Evolutionary conservation across 306 rosid genomes (phyloP).

Genomic region (barrel medic (Medicago truncatula)): MtrunA17r5.0-ANR NC_053046.1:19075001-19075500

Average conservation of each 20-base stretch:
- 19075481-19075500: no score
- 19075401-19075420: no score
- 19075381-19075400: no score
- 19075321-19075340: constrained; percentile 30
- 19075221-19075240: constrained; percentile 69
- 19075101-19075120: constrained; percentile 6
- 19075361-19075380: not conserved
- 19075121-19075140: no score
- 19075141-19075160: not conserved
- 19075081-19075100: not conserved
- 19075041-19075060: constrained; percentile 23
- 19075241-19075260: constrained; percentile 89
- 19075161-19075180: constrained; percentile 14
- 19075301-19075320: constrained; percentile 67
- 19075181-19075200: constrained; percentile 62
- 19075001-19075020: constrained; percentile 7
- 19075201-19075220: constrained; percentile 76
- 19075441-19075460: no score
- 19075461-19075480: no score
- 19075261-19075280: constrained; percentile 98
- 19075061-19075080: constrained; percentile 33
- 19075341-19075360: not conserved
- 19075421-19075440: no score
- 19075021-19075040: constrained; percentile 22
- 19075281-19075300: constrained; percentile 93